Conservation (phyloP, 2,329 filamentous ascomycete species). For the Sclerotinia minor region DNA sequence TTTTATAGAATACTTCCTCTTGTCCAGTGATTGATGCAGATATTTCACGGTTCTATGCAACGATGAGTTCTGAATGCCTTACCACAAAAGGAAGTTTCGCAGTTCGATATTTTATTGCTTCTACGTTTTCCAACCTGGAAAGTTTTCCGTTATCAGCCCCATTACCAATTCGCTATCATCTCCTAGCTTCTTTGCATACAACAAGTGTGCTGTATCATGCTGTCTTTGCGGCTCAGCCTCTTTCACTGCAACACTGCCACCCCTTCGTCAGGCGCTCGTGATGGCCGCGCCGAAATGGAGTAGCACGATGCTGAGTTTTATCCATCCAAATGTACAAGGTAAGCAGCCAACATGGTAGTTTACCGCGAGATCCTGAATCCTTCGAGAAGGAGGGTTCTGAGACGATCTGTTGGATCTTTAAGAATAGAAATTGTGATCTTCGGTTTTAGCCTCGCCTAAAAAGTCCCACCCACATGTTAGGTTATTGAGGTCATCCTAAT, state of each 20-base stretch:
- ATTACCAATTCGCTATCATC: background rate
- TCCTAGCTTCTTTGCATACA: background rate
- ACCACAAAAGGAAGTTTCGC: background rate
- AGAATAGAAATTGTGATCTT: background rate
- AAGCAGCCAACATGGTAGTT: background rate
- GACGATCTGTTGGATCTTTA: background rate
- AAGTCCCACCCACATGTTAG: background rate
- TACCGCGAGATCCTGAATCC: slow-evolving; percentile 2
- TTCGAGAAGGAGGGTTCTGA: background rate
- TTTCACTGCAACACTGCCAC: background rate
- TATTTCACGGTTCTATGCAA: background rate
- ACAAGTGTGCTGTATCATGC: background rate
- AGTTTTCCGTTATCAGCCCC: background rate
- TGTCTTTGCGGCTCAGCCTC: background rate
- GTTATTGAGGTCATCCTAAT: background rate
- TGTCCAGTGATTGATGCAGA: no score
- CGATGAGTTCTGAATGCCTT: background rate
- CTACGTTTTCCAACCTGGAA: background rate
- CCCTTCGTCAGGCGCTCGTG: background rate
- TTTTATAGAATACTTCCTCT: no score
- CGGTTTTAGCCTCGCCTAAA: background rate
- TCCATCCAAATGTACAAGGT: background rate
- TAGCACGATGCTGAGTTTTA: background rate
- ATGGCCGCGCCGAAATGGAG: background rate
- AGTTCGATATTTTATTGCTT: background rate